These are phyloP conservation scores for Periconia macrospinosa DNA, from an alignment of 2,329 filamentous ascomycete species.

Conservation along the genomic window DNA sequence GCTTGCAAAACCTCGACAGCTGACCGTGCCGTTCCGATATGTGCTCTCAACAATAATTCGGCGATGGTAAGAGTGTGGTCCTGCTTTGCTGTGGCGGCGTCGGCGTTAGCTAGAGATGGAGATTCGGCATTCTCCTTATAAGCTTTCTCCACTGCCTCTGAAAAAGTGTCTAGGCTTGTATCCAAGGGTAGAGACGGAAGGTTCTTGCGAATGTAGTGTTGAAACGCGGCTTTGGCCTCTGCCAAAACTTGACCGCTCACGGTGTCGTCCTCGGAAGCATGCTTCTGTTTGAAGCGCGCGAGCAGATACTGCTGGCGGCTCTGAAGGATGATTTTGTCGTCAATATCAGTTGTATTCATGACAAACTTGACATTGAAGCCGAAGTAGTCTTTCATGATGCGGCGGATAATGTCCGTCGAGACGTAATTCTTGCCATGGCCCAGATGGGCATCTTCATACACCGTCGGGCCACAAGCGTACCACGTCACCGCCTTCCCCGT, in stretches of 20 bases:
- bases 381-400: constrained; percentile 83
- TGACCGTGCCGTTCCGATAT: constrained; percentile 56
- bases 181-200: constrained; percentile 53
- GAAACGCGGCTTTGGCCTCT: constrained; percentile 55
- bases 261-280: constrained; percentile 50
- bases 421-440: constrained; percentile 91
- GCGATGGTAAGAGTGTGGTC: constrained; percentile 62
- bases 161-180: constrained; percentile 51
- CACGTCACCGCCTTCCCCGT: constrained; percentile 72
- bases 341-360: constrained; percentile 80
- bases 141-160: constrained; percentile 50
- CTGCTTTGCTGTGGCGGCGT: constrained; percentile 70
- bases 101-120: constrained; percentile 55
- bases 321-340: constrained; percentile 62
- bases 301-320: constrained; percentile 80
- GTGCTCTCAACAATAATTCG: constrained; percentile 81
- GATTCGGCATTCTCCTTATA: constrained; percentile 60
- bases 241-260: constrained; percentile 50
- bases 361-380: constrained; percentile 81
- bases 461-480: constrained; percentile 89
- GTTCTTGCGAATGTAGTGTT: constrained; percentile 69
- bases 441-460: constrained; percentile 79
- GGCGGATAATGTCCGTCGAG: constrained; percentile 82
- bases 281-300: constrained; percentile 62
- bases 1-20: constrained; percentile 41